Base-by-base conservation (phyloP, 164 flowering plant genomes). In the Aristolochia contorta region DNA sequence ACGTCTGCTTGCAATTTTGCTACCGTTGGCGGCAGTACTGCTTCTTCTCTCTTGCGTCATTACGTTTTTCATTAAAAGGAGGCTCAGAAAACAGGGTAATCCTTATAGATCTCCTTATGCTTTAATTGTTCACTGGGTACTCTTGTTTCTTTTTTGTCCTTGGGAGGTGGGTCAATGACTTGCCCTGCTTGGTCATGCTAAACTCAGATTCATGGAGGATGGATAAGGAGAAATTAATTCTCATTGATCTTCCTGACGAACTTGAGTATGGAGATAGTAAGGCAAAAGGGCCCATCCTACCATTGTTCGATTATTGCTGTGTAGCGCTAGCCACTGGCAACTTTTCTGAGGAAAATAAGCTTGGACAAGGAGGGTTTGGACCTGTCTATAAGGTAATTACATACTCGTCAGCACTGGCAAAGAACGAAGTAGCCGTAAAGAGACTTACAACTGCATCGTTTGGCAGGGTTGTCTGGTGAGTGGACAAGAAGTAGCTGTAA, bases 301-400 rank as follows among this genome's bases (percentile, higher is more conserved):
- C 82, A 6, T 4, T 83, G 41, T 79, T 73, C 73, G 72, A 56
- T 63, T 75, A 83, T 58, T 65, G 47, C 9, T 25, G 14, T 49
- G 70, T 89, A 41, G 78, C 68, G 58, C 48, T 54, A 14, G 86
- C 93, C 9, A 86, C 93, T 21, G 45, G 79, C 61, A 54, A 78
- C 64, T 86, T 89, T 58, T 76, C 78, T 22, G 59, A 64, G 21
- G 67, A 59, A 56, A 83, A 80, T 66, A 77, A 72, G 69, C 91
- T 89, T 50, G 96, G 96, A 14, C 68, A 79, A 66, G 96, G 96
- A 0, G 97, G 97, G 1, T 90, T 90, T 72, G 94, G 96, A 58
- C 75, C 78, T 47, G 97, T 89, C 47, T 85, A 81, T 70, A 87
- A 80, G 94, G 97, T 89, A 37, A 15, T 33, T 37, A 4, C 12